These are phyloP conservation scores for Pholiota adiposa DNA, from an alignment of 1,284 basidiomycete species.

Conservation along the genomic window DNA sequence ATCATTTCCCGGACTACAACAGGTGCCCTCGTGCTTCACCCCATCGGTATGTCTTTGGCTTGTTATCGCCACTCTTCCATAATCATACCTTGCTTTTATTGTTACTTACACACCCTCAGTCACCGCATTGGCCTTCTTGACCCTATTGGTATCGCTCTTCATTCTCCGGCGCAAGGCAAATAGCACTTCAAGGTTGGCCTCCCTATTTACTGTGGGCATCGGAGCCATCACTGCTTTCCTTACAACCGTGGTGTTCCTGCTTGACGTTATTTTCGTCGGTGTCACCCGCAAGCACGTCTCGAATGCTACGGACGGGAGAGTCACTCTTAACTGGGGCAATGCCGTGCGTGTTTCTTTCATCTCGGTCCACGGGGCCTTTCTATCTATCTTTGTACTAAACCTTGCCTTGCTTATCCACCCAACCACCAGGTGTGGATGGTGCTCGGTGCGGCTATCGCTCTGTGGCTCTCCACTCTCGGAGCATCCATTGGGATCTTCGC, in stretches of 20 bases:
- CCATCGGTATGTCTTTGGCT: slow-evolving; percentile 45
- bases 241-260: slow-evolving; percentile 54
- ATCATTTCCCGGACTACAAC: slow-evolving; percentile 43
- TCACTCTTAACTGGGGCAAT: slow-evolving; percentile 50
- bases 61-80: slow-evolving; percentile 14
- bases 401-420: slow-evolving; percentile 14
- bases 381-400: slow-evolving; percentile 8
- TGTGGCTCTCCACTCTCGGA: slow-evolving; percentile 50
- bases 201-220: slow-evolving; percentile 37
- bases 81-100: slow-evolving; percentile 5
- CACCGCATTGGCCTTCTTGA: slow-evolving; percentile 54
- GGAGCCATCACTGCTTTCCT: slow-evolving; percentile 44
- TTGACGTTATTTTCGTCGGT: slow-evolving; percentile 57
- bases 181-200: slow-evolving; percentile 37
- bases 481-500: slow-evolving; percentile 43
- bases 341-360: slow-evolving; percentile 41
- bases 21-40: slow-evolving; percentile 39
- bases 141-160: slow-evolving; percentile 51
- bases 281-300: slow-evolving; percentile 46
- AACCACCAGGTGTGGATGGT: slow-evolving; percentile 65
- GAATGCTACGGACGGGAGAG: slow-evolving; percentile 42
- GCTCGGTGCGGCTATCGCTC: slow-evolving; percentile 49
- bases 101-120: slow-evolving; percentile 36
- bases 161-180: slow-evolving; percentile 44
- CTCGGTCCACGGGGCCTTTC: slow-evolving; percentile 5